Conservation (phyloP, 345 rosid species). For the Trapa incisa region DNA sequence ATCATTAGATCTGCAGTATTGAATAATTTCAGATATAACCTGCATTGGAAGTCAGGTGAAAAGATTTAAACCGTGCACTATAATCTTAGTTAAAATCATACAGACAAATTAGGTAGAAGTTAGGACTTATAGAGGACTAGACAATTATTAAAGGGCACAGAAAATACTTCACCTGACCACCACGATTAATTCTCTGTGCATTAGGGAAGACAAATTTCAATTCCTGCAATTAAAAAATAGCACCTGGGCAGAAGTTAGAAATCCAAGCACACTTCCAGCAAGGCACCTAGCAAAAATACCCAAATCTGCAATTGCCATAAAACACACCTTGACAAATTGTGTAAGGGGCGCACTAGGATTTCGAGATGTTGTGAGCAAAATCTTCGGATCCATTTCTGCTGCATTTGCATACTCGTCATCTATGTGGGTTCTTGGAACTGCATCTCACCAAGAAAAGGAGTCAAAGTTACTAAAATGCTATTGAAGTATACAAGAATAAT, state of each 20-base stretch:
- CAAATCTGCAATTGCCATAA: background rate
- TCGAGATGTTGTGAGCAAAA: conserved; percentile 75
- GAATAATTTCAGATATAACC: conserved; percentile 87
- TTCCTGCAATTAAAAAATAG: conserved; percentile 36
- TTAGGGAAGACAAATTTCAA: conserved; percentile 76
- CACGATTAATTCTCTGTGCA: conserved; percentile 68
- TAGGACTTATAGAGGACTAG: background rate
- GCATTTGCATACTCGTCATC: conserved; percentile 89
- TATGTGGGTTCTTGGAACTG: conserved; percentile 64
- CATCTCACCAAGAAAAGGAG: conserved; percentile 11
- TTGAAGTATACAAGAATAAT: background rate
- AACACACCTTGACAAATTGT: conserved; percentile 60
- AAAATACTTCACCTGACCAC: conserved; percentile 51
- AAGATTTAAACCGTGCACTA: background rate
- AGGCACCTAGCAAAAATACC: background rate
- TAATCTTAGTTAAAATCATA: no score
- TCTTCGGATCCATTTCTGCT: conserved; percentile 55
- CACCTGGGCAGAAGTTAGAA: conserved; percentile 9
- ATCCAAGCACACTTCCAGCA: background rate
- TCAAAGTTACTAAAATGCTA: conserved; percentile 4
- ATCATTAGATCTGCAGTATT: conserved; percentile 73
- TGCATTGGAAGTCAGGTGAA: conserved; percentile 17
- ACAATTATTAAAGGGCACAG: background rate
- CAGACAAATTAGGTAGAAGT: background rate
- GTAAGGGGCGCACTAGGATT: conserved; percentile 77